Evolutionary conservation across 2,329 filamentous ascomycete species (phyloP).

Genomic region (Chalara sp.): DNA sequence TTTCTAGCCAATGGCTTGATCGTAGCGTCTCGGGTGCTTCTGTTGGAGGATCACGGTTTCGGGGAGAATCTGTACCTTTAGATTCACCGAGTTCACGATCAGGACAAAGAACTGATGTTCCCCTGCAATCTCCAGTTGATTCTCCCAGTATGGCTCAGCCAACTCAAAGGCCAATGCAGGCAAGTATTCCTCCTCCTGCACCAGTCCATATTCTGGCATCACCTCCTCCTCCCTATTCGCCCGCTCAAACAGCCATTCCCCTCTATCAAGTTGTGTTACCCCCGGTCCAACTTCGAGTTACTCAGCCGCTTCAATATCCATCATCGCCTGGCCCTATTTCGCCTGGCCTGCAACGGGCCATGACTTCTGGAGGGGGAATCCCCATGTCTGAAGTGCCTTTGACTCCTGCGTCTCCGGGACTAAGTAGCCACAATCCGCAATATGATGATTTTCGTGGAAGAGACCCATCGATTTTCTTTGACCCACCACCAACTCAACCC

Average conservation of each 20-base stretch:
- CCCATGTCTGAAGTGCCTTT: constrained; percentile 53
- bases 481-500: constrained; percentile 8
- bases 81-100: too few relatives aligned
- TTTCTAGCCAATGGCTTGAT: too few relatives aligned
- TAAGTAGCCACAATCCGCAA: constrained; percentile 12
- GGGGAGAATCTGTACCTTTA: too few relatives aligned
- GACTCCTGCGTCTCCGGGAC: constrained; percentile 32
- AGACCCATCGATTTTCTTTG: constrained; percentile 7
- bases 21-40: too few relatives aligned
- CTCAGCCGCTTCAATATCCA: constrained; percentile 45
- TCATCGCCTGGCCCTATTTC: constrained; percentile 56
- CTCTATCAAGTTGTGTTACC: neutral
- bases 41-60: too few relatives aligned
- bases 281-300: constrained; percentile 21
- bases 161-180: constrained; percentile 6
- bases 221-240: constrained; percentile 24
- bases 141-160: neutral
- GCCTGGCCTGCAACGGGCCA: constrained; percentile 53
- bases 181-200: neutral
- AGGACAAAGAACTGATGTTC: too few relatives aligned
- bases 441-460: constrained; percentile 21
- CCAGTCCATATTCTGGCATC: neutral
- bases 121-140: too few relatives aligned
- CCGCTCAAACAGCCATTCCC: constrained; percentile 12
- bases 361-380: constrained; percentile 56